Evolutionary conservation across 164 flowering plant genomes (phyloP).

Genomic region (Vitis cinerea): DNA sequence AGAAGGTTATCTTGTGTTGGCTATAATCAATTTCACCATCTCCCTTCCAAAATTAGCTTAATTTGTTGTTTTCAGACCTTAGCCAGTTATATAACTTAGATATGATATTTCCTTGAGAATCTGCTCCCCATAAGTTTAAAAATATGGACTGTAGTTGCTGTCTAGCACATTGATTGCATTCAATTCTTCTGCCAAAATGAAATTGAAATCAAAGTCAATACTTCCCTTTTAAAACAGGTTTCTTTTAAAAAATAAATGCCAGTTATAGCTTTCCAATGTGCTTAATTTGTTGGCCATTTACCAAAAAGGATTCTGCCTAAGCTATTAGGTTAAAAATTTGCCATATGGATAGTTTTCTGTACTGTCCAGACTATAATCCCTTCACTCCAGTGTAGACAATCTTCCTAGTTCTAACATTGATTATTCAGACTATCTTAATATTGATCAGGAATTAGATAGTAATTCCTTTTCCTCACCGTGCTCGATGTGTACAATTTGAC

Average conservation of each 20-base stretch:
- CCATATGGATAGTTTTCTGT: neutral
- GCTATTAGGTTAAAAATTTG: neutral
- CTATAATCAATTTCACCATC: neutral
- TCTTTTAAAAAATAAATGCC: neutral
- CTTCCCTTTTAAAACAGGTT: neutral
- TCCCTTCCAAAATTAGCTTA: neutral
- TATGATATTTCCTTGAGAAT: neutral
- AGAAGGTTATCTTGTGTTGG: neutral
- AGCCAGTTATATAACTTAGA: neutral
- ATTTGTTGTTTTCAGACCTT: neutral
- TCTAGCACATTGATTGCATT: neutral
- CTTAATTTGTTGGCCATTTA: too few relatives aligned
- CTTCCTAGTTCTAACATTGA: too few relatives aligned
- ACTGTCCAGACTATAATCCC: neutral
- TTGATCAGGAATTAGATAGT: too few relatives aligned
- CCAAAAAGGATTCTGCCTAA: too few relatives aligned
- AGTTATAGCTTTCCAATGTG: neutral
- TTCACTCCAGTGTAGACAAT: neutral
- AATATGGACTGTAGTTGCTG: neutral
- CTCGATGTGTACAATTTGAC: too few relatives aligned
- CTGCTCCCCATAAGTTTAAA: neutral
- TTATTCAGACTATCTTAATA: too few relatives aligned
- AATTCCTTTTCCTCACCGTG: too few relatives aligned
- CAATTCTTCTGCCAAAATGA: neutral
- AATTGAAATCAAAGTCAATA: neutral